Percentiles rank a stretch among this genome's conserved stretches.
Conservation (phyloP, 169 alveolate genomes). For the Eimeria zaria region DNA sequence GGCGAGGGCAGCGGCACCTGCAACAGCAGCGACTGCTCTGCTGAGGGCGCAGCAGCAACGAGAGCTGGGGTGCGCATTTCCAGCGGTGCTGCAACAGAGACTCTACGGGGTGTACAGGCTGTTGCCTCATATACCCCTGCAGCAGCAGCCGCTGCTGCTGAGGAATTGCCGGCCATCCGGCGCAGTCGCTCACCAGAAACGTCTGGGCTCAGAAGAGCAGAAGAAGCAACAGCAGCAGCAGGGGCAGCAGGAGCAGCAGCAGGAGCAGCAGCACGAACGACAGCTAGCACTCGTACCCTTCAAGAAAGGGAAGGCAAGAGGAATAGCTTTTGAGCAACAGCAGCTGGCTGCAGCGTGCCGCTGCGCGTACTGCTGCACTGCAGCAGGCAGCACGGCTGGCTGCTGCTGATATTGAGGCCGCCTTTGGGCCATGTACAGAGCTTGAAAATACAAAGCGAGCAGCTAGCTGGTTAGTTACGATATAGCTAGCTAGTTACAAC, state of each 20-base stretch:
- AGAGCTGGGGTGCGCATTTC: neutral
- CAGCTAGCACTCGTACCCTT: neutral
- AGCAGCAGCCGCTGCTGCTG: neutral
- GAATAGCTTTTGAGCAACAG: constrained; percentile 1
- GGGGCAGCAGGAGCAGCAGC: too few relatives aligned
- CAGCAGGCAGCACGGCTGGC: neutral
- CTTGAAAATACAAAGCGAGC: neutral
- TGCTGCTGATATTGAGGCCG: neutral
- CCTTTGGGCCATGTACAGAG: neutral
- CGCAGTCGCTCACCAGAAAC: neutral
- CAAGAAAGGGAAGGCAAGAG: neutral
- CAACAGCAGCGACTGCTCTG: neutral
- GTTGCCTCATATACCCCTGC: neutral
- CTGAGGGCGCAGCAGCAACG: neutral
- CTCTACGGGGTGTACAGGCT: neutral
- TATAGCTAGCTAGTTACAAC: neutral
- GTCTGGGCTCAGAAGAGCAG: neutral
- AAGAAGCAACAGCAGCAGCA: too few relatives aligned
- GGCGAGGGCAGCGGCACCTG: neutral
- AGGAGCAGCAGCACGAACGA: neutral
- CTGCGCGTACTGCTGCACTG: neutral
- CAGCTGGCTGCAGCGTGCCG: neutral
- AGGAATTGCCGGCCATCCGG: neutral
- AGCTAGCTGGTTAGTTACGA: neutral
- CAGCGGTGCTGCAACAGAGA: neutral